These are phyloP conservation scores for Exidia glandulosa DNA, from an alignment of 768 basidiomycete genomes.

Conservation along the genomic window DNA sequence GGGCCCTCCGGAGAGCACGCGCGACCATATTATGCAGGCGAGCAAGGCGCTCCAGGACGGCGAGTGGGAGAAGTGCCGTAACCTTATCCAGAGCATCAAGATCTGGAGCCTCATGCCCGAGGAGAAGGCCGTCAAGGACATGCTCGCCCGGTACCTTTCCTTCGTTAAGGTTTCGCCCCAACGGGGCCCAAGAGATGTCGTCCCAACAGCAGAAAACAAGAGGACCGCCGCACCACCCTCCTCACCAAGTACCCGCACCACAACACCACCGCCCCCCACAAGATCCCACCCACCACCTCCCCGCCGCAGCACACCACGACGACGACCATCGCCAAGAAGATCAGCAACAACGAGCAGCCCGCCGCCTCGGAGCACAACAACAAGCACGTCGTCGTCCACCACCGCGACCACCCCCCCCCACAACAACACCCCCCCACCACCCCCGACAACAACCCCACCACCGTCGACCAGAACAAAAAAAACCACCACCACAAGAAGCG, in stretches of 20 bases:
- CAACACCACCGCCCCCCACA: conserved; percentile 75
- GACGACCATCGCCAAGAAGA: conserved; percentile 87
- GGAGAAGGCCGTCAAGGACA: conserved; percentile 76
- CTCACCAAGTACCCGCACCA: conserved; percentile 97
- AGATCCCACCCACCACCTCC: conserved; percentile 81
- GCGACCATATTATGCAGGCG: conserved; percentile 99
- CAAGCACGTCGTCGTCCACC: conserved; percentile 83
- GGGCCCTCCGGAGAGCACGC: conserved; percentile 94
- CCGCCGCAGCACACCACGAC: conserved; percentile 67
- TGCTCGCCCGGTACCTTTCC: conserved; percentile 72
- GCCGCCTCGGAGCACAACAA: conserved; percentile 89
- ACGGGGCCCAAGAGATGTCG: conserved; percentile 1
- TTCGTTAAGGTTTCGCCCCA: background rate
- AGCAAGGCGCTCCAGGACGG: conserved; percentile 93
- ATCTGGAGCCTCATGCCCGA: conserved; percentile 98
- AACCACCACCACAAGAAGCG: conserved; percentile 79
- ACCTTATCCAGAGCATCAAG: conserved; percentile 91
- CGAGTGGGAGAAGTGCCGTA: conserved; percentile 93
- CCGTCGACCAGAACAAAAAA: conserved; percentile 87
- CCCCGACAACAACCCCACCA: conserved; percentile 77
- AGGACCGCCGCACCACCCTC: conserved; percentile 90
- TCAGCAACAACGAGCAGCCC: conserved; percentile 98
- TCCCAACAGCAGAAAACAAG: conserved; percentile 92
- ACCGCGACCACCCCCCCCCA: conserved; percentile 79
- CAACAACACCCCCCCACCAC: conserved; percentile 83